phyloP scores from a whole-genome alignment of 805 yeast species.

The Saccharomycopsis vini region DNA sequence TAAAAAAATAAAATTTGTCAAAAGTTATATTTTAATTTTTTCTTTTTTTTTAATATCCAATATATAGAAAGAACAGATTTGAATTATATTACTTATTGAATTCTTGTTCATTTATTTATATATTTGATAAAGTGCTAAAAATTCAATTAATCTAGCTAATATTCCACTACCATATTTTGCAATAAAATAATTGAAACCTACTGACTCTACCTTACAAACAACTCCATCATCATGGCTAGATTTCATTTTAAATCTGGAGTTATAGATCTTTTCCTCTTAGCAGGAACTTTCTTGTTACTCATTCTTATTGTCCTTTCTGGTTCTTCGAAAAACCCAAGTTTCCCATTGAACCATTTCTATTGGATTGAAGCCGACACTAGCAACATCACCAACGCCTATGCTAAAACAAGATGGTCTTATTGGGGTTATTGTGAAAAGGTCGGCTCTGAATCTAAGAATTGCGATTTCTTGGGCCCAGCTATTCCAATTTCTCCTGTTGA shows the following conservation, averaged over 20 bases:
- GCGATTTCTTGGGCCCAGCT: conserved; percentile 57
- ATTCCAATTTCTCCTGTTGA: conserved; percentile 75
- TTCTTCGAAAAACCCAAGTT: conserved; percentile 34
- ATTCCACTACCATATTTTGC: too few species aligned
- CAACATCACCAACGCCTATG: conserved; percentile 34
- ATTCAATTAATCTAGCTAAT: too few species aligned
- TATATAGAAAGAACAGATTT: too few species aligned
- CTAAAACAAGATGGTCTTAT: conserved; percentile 69
- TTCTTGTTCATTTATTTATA: too few species aligned
- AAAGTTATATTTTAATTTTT: too few species aligned
- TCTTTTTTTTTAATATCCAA: too few species aligned
- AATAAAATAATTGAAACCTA: too few species aligned
- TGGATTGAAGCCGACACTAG: conserved; percentile 75
- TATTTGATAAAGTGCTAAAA: too few species aligned
- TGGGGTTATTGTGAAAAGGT: conserved; percentile 51
- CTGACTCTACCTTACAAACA: conserved; percentile 22
- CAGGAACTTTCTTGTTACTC: conserved; percentile 33
- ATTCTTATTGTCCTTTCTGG: conserved; percentile 60
- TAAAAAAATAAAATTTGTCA: too few species aligned
- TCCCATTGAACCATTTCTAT: conserved; percentile 60
- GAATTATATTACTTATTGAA: too few species aligned
- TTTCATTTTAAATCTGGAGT: conserved; percentile 13
- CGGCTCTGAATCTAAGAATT: conserved; percentile 39
- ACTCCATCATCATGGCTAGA: conserved; percentile 31
- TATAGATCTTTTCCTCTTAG: conserved; percentile 15